Evolutionary conservation across 306 rosid species (phyloP), one percentile per base, ranked within the genome.

Genomic region (Trifolium repens): DNA sequence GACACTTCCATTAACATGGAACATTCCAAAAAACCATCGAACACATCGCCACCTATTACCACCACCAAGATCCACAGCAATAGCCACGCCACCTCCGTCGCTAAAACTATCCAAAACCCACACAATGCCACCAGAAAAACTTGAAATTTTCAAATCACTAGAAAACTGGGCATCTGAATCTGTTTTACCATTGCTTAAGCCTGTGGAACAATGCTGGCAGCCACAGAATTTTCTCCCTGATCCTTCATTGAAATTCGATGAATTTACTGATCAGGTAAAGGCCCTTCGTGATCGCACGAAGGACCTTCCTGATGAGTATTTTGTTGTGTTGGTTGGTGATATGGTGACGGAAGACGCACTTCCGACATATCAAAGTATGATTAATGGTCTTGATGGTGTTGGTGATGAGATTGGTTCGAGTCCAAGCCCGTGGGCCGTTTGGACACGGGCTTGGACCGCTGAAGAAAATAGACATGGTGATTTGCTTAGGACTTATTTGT

Each of bases 391-490:
- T 16, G 98, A 93, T 24, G 96, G 93, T 0, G 88, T 90, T 1
- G 73, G 63, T 39, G 98, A 93, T 16, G 90, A 85, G 39, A 82
- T 73, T 1, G 96, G 96, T 0, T 77, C 88, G 3, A 85, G 96
- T 82, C 75, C 71, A 0, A 85, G 84, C 79, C 87, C 96, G 1
- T 91, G 96, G 98, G 98, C 96, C 0, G 47, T n/a, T 4, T 93
- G 96, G 98, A 87, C 88, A 16, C 80, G 93, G 78, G 77, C 91
- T 4, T 90, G 98, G 94, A 87, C 91, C 0, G 94, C 96, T 0
- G 96, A 93, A 79, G 98, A 90, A 60, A 93, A 93, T 61, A 80
- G 98, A 14, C 96, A 93, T 6, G 96, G 98, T 0, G 98, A 93
- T 71, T 65, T 93, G 84, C 93, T 93, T 17, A 77, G 86, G 15